These are phyloP conservation scores for Botrytis hyacinthi DNA, from an alignment of 2,329 filamentous ascomycete species.

Conservation along the genomic window DNA sequence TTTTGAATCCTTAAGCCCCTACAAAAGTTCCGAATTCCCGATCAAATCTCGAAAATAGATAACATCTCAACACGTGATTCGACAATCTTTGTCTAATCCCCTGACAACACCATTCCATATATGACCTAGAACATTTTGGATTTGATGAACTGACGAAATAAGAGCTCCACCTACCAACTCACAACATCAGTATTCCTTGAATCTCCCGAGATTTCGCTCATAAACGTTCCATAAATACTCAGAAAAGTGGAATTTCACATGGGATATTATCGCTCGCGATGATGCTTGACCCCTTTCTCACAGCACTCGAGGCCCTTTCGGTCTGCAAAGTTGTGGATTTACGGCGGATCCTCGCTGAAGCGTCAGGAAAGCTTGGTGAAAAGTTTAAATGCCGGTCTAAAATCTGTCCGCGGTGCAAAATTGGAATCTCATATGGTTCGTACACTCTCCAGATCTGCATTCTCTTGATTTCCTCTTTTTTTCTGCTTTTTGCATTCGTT, in stretches of 20 bases:
- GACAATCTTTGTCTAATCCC: neutral
- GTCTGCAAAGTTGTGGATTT: conserved; percentile 9
- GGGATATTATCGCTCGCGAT: neutral
- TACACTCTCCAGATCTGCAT: conserved; percentile 3
- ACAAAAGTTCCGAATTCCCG: neutral
- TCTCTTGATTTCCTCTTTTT: neutral
- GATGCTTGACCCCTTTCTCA: conserved; percentile 16
- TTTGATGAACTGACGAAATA: neutral
- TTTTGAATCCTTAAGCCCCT: neutral
- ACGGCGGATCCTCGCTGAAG: neutral
- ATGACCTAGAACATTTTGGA: neutral
- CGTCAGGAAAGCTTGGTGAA: conserved; percentile 13
- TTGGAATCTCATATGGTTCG: neutral
- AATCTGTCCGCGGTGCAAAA: neutral
- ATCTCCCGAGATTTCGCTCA: neutral
- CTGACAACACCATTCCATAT: neutral
- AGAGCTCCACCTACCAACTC: neutral
- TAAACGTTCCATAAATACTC: conserved; percentile 4
- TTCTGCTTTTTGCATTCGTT: neutral
- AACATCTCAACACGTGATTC: conserved; percentile 8
- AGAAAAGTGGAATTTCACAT: conserved; percentile 16
- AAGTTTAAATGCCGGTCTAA: neutral
- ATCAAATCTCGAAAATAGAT: neutral
- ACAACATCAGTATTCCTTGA: neutral
- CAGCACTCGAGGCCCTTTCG: neutral